These are phyloP conservation scores for Bodo saltans DNA, from an alignment of 78 protist genomes.

Conservation along the genomic window DNA sequence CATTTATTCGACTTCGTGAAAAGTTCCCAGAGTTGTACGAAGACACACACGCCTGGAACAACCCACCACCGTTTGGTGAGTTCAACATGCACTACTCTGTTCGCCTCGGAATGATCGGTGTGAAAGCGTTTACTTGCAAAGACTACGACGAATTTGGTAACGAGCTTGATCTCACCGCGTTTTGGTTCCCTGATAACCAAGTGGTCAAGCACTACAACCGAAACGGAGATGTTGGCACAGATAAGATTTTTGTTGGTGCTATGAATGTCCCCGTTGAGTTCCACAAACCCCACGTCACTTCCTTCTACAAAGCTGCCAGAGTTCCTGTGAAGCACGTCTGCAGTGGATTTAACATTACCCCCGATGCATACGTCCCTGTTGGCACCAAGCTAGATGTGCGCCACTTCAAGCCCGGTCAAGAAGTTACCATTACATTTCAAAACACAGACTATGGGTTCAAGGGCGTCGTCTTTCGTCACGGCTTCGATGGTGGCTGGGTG, in stretches of 20 bases:
- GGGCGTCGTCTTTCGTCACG: neutral
- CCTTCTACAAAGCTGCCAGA: neutral
- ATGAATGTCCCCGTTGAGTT: neutral
- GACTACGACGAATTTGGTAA: slow-evolving; percentile 18
- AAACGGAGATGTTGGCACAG: neutral
- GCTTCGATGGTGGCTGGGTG: slow-evolving; percentile 6
- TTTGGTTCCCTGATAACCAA: slow-evolving; percentile 28
- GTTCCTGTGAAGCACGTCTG: slow-evolving; percentile 3
- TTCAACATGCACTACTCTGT: slow-evolving; percentile 14
- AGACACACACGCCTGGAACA: slow-evolving; percentile 1
- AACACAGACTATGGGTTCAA: neutral
- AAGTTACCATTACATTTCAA: neutral
- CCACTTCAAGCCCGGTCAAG: slow-evolving; percentile 20
- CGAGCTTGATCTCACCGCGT: neutral
- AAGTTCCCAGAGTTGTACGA: neutral
- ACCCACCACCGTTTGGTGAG: slow-evolving; percentile 13
- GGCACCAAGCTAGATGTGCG: slow-evolving; percentile 28
- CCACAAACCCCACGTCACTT: neutral
- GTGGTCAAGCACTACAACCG: neutral
- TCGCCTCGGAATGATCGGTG: slow-evolving; percentile 17
- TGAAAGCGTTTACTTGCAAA: neutral
- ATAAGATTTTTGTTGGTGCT: neutral
- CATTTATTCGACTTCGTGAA: neutral
- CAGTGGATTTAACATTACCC: neutral
- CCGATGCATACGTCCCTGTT: slow-evolving; percentile 20